Evolutionary conservation across 1,284 basidiomycete species (phyloP).

Genomic region (Porodaedalea pini): DNA sequence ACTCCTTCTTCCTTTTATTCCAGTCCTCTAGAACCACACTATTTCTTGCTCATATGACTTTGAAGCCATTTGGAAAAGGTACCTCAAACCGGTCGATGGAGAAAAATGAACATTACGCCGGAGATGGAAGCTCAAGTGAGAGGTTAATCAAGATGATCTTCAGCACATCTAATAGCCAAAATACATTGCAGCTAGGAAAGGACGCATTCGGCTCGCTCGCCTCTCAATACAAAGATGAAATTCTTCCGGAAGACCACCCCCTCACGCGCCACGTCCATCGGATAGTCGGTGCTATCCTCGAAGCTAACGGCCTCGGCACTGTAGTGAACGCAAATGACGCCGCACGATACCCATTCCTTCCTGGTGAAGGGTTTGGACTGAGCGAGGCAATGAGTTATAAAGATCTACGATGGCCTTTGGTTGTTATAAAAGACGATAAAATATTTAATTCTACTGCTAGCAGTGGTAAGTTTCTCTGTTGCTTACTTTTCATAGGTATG

Average conservation of each 20-base stretch:
- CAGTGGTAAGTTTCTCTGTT: constrained; percentile 50
- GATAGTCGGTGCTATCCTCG: constrained; percentile 70
- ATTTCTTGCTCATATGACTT: too few relatives aligned
- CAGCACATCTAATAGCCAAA: neutral
- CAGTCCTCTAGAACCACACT: too few relatives aligned
- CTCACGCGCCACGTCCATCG: constrained; percentile 64
- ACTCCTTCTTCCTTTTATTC: neutral
- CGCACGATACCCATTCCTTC: neutral
- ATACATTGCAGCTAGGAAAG: constrained; percentile 2
- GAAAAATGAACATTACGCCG: constrained; percentile 71
- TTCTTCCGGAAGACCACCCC: constrained; percentile 70
- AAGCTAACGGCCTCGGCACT: constrained; percentile 66
- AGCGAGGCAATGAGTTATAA: too few relatives aligned
- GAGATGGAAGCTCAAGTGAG: constrained; percentile 3
- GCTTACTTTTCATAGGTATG: neutral
- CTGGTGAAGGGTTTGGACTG: neutral
- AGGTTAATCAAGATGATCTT: neutral
- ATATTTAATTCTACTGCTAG: constrained; percentile 80
- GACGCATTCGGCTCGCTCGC: neutral
- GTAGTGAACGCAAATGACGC: too few relatives aligned
- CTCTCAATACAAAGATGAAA: constrained; percentile 47
- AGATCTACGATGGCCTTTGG: constrained; percentile 56
- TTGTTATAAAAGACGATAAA: constrained; percentile 75
- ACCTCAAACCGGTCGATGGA: constrained; percentile 76
- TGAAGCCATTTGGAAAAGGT: constrained; percentile 61